phyloP scores from a whole-genome alignment of 257 asterid species.

The Capsicum chinense region DNA sequence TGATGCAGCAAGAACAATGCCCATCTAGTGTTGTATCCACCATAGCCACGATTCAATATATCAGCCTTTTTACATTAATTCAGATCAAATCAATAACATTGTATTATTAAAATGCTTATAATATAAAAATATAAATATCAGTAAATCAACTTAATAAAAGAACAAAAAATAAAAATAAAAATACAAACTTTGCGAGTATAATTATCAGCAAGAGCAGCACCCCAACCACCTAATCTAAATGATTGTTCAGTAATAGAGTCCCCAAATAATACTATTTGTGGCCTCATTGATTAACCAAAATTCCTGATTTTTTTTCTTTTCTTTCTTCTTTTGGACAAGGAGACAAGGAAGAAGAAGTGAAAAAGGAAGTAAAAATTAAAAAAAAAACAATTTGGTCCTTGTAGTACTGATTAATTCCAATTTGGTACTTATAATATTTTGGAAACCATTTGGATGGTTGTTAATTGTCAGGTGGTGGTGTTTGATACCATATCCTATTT shows the following conservation, averaged over 20 bases:
- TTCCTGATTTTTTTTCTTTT: background rate
- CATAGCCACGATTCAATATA: slow-evolving; percentile 84
- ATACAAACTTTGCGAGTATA: slow-evolving; percentile 72
- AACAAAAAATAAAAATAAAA: background rate
- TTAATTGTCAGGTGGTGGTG: too few species aligned
- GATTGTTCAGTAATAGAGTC: slow-evolving; percentile 89
- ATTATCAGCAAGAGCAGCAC: slow-evolving; percentile 78
- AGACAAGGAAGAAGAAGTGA: too few species aligned
- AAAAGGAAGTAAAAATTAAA: too few species aligned
- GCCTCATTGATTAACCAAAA: slow-evolving; percentile 51
- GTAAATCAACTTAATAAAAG: background rate
- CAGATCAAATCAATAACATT: slow-evolving; percentile 10
- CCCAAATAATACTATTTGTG: slow-evolving; percentile 82
- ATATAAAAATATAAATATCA: background rate
- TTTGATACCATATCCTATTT: too few species aligned
- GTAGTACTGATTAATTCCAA: too few species aligned
- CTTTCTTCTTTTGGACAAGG: too few species aligned
- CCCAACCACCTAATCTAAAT: slow-evolving; percentile 87
- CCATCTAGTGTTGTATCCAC: slow-evolving; percentile 95
- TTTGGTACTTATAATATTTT: too few species aligned
- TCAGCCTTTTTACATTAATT: slow-evolving; percentile 65
- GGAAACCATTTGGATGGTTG: too few species aligned
- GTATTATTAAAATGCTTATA: background rate
- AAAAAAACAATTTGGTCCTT: too few species aligned
- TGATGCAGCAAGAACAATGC: slow-evolving; percentile 87